Percentiles rank a stretch among this genome's conserved stretches.
Conservation (phyloP, 169 alveolate genomes). For the Plasmodium malariae region DNA sequence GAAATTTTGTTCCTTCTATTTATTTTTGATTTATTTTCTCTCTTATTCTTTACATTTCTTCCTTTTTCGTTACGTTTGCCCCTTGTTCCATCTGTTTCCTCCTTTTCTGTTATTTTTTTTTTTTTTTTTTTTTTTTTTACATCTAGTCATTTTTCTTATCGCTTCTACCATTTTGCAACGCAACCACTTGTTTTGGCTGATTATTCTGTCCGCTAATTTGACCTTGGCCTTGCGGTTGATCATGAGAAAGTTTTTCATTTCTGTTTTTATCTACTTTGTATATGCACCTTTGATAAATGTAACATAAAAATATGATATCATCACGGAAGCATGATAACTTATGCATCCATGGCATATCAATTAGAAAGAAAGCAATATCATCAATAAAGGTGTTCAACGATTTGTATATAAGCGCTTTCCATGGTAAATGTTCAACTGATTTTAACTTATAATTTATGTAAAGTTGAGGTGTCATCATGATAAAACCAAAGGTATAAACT, state of each 20-base stretch:
- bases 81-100: background rate
- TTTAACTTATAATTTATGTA: slow-evolving; percentile 98
- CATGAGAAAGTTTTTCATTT: background rate
- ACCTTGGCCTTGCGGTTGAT: slow-evolving; percentile 6
- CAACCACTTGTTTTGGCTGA: background rate
- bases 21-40: too few relatives aligned
- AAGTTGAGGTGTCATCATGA: slow-evolving; percentile 98
- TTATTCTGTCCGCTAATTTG: background rate
- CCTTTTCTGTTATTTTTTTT: background rate
- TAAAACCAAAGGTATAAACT: slow-evolving; percentile 94
- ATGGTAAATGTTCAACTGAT: slow-evolving; percentile 99
- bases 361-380: slow-evolving; percentile 97
- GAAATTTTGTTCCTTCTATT: too few relatives aligned
- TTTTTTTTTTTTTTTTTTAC: background rate
- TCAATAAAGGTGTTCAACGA: slow-evolving; percentile 98
- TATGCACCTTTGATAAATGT: slow-evolving; percentile 96
- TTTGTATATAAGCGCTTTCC: slow-evolving; percentile 96
- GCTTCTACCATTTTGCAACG: background rate
- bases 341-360: slow-evolving; percentile 98
- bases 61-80: background rate
- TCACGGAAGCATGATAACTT: slow-evolving; percentile 98
- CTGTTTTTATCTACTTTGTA: slow-evolving; percentile 86
- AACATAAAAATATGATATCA: slow-evolving; percentile 97
- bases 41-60: background rate
- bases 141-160: slow-evolving; percentile 63